Conservation (phyloP, 306 rosid species). For the Leucaena leucocephala region DNA sequence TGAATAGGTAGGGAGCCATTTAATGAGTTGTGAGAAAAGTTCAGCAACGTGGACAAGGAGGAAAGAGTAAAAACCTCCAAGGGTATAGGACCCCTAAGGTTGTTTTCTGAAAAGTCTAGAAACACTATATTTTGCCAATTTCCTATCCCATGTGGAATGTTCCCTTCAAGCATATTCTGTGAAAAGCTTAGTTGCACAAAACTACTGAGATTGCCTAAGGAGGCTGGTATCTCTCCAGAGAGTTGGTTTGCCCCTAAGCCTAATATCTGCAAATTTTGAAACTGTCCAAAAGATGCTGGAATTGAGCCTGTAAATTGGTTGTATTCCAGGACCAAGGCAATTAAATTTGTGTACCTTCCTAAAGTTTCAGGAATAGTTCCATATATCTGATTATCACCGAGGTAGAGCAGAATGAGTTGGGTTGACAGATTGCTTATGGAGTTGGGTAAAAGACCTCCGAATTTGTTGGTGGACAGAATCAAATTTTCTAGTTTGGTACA, state of each 20-base stretch:
- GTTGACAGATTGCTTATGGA: slow-evolving; percentile 12
- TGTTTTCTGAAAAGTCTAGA: slow-evolving; percentile 6
- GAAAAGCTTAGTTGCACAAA: not conserved
- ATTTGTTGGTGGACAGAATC: not conserved
- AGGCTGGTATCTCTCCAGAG: slow-evolving; percentile 17
- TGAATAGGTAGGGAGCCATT: not conserved
- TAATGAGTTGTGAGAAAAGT: slow-evolving; percentile 5
- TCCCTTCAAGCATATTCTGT: slow-evolving; percentile 16
- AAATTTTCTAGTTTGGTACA: not conserved
- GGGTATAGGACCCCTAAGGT: slow-evolving; percentile 8
- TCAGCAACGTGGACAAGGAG: not conserved
- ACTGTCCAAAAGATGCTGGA: not conserved
- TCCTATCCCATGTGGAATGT: not conserved
- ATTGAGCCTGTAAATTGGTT: not conserved
- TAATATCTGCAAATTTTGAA: not conserved
- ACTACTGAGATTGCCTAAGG: not conserved
- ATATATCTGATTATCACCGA: slow-evolving; percentile 16
- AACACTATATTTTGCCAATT: not conserved
- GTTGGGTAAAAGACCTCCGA: slow-evolving; percentile 17
- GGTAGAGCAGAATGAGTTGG: not conserved
- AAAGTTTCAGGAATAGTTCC: slow-evolving; percentile 16
- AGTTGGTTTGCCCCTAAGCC: not conserved
- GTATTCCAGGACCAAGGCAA: not conserved
- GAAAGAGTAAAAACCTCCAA: not conserved
- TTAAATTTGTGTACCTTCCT: slow-evolving; percentile 5